phyloP scores from a whole-genome alignment of 805 yeast species.

The Metschnikowia proteae region DNA sequence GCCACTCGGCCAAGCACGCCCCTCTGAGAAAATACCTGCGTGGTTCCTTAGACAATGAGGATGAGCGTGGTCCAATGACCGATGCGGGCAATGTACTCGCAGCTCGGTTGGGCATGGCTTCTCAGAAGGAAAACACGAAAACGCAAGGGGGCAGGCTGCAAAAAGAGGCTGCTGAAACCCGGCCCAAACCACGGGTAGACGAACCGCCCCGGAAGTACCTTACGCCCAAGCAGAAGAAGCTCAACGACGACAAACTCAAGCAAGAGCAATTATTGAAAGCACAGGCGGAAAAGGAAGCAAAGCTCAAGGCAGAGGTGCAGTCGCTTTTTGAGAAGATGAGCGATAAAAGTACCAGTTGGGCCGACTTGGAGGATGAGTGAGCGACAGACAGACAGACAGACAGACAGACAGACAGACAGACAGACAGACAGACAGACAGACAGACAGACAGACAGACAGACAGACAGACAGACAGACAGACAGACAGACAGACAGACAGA shows the following conservation, averaged over 20 bases:
- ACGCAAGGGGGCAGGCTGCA: background rate
- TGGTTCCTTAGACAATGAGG: slow-evolving; percentile 3
- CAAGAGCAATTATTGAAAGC: slow-evolving; percentile 6
- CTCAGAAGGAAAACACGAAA: background rate
- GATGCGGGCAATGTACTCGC: slow-evolving; percentile 33
- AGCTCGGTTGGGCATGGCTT: slow-evolving; percentile 22
- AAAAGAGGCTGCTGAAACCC: background rate
- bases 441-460: too few species aligned
- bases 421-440: too few species aligned
- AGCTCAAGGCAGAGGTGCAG: slow-evolving; percentile 25
- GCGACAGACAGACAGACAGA: background rate
- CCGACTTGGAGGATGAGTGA: slow-evolving; percentile 27
- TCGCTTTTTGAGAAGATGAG: slow-evolving; percentile 27
- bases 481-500: too few species aligned
- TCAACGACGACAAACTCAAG: slow-evolving; percentile 8
- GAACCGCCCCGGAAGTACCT: slow-evolving; percentile 6
- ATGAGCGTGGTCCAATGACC: slow-evolving; percentile 25
- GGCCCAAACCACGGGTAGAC: background rate
- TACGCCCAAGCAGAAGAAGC: slow-evolving; percentile 12
- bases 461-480: too few species aligned
- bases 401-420: too few species aligned
- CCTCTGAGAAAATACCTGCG: background rate
- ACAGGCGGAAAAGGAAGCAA: slow-evolving; percentile 17
- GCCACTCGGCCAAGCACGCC: background rate
- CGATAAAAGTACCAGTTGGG: slow-evolving; percentile 30